These are phyloP conservation scores for Trichosporon inkin DNA, from an alignment of 1,284 basidiomycete genomes.

Conservation along the genomic window DNA sequence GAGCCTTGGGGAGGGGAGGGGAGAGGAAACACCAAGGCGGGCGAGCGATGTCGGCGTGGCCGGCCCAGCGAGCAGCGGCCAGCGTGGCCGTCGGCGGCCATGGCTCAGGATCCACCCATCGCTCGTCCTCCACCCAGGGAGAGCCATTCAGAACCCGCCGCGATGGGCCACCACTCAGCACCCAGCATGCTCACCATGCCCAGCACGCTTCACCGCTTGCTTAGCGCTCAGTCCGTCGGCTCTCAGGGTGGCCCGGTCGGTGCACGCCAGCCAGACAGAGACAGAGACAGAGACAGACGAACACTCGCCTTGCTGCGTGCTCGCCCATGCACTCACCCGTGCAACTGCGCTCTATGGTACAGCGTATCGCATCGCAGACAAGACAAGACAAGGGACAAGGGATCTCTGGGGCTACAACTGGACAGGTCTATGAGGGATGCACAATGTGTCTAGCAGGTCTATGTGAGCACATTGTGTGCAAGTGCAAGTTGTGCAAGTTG, in stretches of 20 bases:
- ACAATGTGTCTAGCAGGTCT: conserved; percentile 1
- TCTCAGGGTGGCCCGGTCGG: too few relatives aligned
- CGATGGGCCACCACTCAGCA: too few relatives aligned
- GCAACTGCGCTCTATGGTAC: neutral
- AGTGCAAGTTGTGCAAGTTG: too few relatives aligned
- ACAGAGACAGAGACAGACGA: too few relatives aligned
- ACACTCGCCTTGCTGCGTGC: neutral
- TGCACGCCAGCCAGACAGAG: too few relatives aligned
- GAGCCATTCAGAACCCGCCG: too few relatives aligned
- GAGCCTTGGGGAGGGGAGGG: conserved; percentile 10
- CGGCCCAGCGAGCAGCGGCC: too few relatives aligned
- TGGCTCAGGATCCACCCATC: neutral
- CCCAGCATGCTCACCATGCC: too few relatives aligned
- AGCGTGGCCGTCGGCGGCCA: neutral
- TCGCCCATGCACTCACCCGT: neutral
- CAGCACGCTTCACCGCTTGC: too few relatives aligned
- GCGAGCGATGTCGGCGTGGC: conserved; percentile 9
- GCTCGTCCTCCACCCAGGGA: too few relatives aligned
- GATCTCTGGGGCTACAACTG: neutral
- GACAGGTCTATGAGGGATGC: neutral
- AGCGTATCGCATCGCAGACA: neutral
- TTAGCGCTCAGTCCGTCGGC: too few relatives aligned
- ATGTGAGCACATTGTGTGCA: neutral
- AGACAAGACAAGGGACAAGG: neutral
- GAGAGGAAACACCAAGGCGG: neutral